phyloP scores from a whole-genome alignment of 1,284 basidiomycete genomes.

The Cutaneotrichosporon cyanovorans region DNA sequence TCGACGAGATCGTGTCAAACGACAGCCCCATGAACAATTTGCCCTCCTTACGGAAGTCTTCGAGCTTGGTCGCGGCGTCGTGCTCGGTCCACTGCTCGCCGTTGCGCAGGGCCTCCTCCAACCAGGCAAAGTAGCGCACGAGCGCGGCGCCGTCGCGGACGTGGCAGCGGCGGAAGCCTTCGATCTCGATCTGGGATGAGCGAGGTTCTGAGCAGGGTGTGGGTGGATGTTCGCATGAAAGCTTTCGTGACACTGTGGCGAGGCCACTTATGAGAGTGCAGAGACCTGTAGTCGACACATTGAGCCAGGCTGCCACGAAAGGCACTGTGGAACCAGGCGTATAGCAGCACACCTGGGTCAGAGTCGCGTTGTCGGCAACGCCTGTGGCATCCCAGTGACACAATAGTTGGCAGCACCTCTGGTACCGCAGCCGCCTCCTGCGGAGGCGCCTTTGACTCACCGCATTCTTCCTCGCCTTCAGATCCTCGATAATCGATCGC shows the following conservation, averaged over 20 bases:
- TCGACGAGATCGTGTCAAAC: constrained; percentile 86
- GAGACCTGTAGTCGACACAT: no score
- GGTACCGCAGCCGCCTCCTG: no score
- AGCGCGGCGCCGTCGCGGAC: constrained; percentile 86
- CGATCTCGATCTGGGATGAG: constrained; percentile 59
- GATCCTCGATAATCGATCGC: constrained; percentile 67
- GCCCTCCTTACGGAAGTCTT: constrained; percentile 71
- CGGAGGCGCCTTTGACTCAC: constrained; percentile 19
- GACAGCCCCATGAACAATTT: constrained; percentile 78
- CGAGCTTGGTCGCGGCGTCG: constrained; percentile 70
- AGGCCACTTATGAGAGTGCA: no score
- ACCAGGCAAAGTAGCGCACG: constrained; percentile 82
- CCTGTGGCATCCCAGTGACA: no score
- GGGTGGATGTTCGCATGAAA: background rate
- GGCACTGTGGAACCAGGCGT: no score
- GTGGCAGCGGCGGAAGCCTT: constrained; percentile 83
- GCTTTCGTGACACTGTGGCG: no score
- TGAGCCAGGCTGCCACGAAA: no score
- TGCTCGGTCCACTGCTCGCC: constrained; percentile 69
- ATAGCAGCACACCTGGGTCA: no score
- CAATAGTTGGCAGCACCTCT: no score
- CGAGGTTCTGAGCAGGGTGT: no score
- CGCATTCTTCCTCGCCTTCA: constrained; percentile 85
- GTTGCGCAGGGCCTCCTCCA: constrained; percentile 69
- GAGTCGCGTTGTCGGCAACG: no score